Conservation (phyloP, 768 basidiomycete species). For the Podaxis mareebaensis region DNA sequence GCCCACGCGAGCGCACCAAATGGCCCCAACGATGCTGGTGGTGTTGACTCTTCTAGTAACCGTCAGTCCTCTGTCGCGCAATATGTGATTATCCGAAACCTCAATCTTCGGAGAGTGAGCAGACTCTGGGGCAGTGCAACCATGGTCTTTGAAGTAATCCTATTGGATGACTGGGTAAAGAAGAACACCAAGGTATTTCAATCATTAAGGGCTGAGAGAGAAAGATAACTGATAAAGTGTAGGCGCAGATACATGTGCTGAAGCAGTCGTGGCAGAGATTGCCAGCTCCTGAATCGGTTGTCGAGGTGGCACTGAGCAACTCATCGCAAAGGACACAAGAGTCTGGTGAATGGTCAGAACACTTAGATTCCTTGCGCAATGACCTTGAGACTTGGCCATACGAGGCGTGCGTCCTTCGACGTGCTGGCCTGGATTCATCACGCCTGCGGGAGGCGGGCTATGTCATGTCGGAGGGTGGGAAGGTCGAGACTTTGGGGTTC, state of each 20-base stretch:
- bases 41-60: too few relatives aligned
- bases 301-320: not conserved
- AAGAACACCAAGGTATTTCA: not conserved
- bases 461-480: not conserved
- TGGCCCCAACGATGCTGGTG: too few relatives aligned
- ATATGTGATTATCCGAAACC: not conserved
- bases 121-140: not conserved
- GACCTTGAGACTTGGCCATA: not conserved
- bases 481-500: not conserved
- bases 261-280: conserved; percentile 7
- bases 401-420: not conserved
- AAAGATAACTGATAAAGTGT: not conserved
- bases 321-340: not conserved
- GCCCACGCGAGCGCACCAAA: not conserved
- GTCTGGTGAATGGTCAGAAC: not conserved
- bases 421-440: not conserved
- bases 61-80: not conserved
- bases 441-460: not conserved
- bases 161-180: not conserved
- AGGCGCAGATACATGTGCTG: not conserved
- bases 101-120: not conserved
- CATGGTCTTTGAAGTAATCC: not conserved
- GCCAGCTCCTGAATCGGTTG: not conserved
- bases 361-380: not conserved
- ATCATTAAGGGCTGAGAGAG: not conserved